Base-by-base conservation (phyloP, 164 flowering plant genomes). In the Magnolia changhungtana region DNA sequence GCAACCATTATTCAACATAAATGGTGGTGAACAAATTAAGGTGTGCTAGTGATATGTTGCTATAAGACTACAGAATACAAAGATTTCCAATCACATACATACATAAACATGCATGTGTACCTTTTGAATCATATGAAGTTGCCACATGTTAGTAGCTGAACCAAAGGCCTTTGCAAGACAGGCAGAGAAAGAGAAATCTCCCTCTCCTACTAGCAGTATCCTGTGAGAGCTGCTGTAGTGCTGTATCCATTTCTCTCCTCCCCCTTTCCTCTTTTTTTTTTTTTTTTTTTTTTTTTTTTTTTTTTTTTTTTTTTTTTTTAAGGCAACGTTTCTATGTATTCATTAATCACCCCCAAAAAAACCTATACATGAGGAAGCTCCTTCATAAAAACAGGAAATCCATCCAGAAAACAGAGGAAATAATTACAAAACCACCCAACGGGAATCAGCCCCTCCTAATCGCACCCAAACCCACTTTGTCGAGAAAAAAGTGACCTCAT, bases 191-290 rank as follows among this genome's bases (percentile, higher is more conserved):
- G 86, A 84, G 64, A 84, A 84, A 29, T 84, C 86, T 4, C 86
- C 86, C 31, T 84, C 84, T 2, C 84, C 86, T 4, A 80, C 84
- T 2, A 84, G 73, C 16, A 82, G 63, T 18, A 82, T 82, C 74
- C 69, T 73, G 4, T 82, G 84, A 14, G 23, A 67, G 67, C 75
- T 79, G 20, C 55, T 29, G 72, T 82, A 79, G 14, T 82, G 82
- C 31, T 63, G 77, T 37, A 81, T 73, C 75, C 77, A 24, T 58
- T 23, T 66, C 67, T 37, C 73, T 18, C 8, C 20, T 50, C 19
- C 29, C 50, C n/a, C n/a, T 31, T 31, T 31, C 37, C 20, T 29
- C 72, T 8, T 4, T 4, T 4, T 1, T 0, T 4, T 31, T 31
- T 4, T 31, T 31, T 4, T 4, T 4, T n/a, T n/a, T n/a, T n/a